Conservation (phyloP, 1,139 yeast genomes). For the Protomyces inouyei region DNA sequence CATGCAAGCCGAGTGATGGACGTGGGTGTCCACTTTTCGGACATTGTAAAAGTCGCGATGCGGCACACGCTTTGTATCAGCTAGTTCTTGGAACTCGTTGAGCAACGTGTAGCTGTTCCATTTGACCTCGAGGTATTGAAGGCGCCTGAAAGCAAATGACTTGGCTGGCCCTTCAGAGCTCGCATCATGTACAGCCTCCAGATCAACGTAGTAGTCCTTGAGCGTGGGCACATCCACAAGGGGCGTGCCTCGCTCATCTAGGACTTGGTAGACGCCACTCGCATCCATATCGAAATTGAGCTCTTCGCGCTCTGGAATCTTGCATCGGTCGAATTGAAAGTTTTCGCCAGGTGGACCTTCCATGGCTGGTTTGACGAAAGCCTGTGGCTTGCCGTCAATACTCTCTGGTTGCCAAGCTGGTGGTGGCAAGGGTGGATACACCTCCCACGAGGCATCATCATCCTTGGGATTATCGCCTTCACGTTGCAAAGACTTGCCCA, state of each 20-base stretch:
- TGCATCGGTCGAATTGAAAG: slow-evolving; percentile 58
- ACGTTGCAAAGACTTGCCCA: slow-evolving; percentile 63
- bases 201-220: slow-evolving; percentile 75
- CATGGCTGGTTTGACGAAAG: slow-evolving; percentile 25
- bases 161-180: slow-evolving; percentile 97
- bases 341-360: slow-evolving; percentile 45
- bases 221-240: slow-evolving; percentile 60
- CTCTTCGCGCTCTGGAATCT: slow-evolving; percentile 58
- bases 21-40: slow-evolving; percentile 97
- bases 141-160: slow-evolving; percentile 88
- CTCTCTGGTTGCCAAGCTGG: slow-evolving; percentile 61
- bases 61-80: slow-evolving; percentile 76
- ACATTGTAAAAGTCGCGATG: slow-evolving; percentile 98
- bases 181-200: slow-evolving; percentile 62
- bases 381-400: slow-evolving; percentile 36
- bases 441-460: slow-evolving; percentile 53
- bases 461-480: slow-evolving; percentile 82
- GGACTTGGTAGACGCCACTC: slow-evolving; percentile 67
- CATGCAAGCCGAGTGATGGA: slow-evolving; percentile 98
- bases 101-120: slow-evolving; percentile 87
- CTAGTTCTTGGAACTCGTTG: slow-evolving; percentile 88
- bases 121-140: slow-evolving; percentile 90
- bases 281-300: slow-evolving; percentile 52
- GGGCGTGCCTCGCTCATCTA: slow-evolving; percentile 40
- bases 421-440: slow-evolving; percentile 91